Conservation (phyloP, 164 flowering plant species). For the Vitis rupestris region DNA sequence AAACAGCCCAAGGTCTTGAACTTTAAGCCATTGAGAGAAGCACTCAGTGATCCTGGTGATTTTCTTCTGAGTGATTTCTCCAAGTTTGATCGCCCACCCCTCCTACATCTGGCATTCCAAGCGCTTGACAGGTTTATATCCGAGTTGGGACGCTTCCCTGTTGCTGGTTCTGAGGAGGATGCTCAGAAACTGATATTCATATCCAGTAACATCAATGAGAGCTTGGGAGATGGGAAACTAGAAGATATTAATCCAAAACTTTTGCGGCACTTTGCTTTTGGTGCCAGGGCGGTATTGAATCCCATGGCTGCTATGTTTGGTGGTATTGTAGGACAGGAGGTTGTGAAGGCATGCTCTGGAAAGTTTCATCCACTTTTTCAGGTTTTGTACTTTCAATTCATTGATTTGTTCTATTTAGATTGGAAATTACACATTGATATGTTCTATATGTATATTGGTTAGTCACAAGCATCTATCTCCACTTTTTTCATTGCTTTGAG, state of each 20-base stretch:
- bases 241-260: slow-evolving; percentile 62
- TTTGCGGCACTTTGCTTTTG: slow-evolving; percentile 71
- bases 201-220: slow-evolving; percentile 48
- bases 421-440: not conserved
- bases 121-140: slow-evolving; percentile 66
- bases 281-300: slow-evolving; percentile 78
- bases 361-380: slow-evolving; percentile 90
- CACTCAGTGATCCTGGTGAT: slow-evolving; percentile 79
- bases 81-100: slow-evolving; percentile 80
- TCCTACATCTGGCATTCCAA: slow-evolving; percentile 80
- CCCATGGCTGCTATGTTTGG: slow-evolving; percentile 99
- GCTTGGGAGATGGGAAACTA: slow-evolving; percentile 46
- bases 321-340: slow-evolving; percentile 90
- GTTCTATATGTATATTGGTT: no score
- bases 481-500: not conserved
- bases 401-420: no score
- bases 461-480: not conserved
- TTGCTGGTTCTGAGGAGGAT: slow-evolving; percentile 82
- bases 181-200: slow-evolving; percentile 61
- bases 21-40: slow-evolving; percentile 68
- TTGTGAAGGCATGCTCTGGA: slow-evolving; percentile 93
- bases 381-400: slow-evolving; percentile 29
- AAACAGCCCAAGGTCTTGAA: slow-evolving; percentile 78
- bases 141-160: slow-evolving; percentile 69
- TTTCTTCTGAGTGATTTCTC: slow-evolving; percentile 83